These are phyloP conservation scores for Crithidia expoeki DNA, from an alignment of 208 protist genomes.

Conservation along the genomic window DNA sequence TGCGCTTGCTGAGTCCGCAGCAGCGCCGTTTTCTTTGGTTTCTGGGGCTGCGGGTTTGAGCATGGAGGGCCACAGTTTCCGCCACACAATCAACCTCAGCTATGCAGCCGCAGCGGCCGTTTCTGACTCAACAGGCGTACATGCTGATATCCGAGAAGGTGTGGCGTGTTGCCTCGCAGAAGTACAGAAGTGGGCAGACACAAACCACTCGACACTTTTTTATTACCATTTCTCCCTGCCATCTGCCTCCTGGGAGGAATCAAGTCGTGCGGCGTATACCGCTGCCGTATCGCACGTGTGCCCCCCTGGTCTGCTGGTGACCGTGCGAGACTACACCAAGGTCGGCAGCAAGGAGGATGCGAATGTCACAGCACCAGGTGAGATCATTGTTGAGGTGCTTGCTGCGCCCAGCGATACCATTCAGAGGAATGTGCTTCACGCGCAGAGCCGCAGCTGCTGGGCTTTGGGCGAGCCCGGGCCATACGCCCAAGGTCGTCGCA, in stretches of 20 bases:
- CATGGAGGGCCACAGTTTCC: too few relatives aligned
- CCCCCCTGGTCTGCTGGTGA: constrained; percentile 31
- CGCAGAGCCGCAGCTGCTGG: constrained; percentile 93
- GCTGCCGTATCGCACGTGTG: constrained; percentile 26
- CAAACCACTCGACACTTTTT: constrained; percentile 13
- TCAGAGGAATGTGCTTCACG: constrained; percentile 61
- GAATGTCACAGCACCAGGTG: neutral
- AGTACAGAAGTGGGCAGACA: constrained; percentile 12
- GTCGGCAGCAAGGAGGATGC: neutral
- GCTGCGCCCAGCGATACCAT: constrained; percentile 21
- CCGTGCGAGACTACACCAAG: neutral
- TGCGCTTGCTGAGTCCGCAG: too few relatives aligned
- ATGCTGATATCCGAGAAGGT: neutral
- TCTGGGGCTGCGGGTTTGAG: too few relatives aligned
- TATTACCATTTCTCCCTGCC: constrained; percentile 24
- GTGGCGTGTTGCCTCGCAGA: neutral
- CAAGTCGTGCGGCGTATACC: constrained; percentile 18
- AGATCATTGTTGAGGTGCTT: constrained; percentile 21
- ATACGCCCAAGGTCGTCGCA: constrained; percentile 75
- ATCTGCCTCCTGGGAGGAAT: constrained; percentile 10
- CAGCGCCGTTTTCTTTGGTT: too few relatives aligned
- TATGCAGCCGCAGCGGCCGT: neutral
- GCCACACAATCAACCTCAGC: too few relatives aligned
- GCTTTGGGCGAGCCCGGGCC: constrained; percentile 85
- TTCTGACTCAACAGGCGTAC: neutral